phyloP scores from a whole-genome alignment of 1,139 yeast genomes.

The Scheffersomyces quercinus region DNA sequence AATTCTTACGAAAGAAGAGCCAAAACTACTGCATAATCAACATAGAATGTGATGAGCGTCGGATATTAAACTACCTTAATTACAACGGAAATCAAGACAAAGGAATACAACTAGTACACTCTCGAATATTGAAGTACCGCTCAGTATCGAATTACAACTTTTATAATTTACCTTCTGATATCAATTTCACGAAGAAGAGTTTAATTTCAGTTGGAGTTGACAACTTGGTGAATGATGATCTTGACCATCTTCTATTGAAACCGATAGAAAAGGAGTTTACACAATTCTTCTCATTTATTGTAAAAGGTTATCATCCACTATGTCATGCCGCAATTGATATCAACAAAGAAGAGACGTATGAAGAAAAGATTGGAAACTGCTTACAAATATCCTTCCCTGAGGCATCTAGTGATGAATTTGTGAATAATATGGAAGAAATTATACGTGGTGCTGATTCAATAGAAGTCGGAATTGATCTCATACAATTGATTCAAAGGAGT shows the following conservation, averaged over 20 bases:
- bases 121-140: slow-evolving; percentile 7
- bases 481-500: slow-evolving; percentile 6
- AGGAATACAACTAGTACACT: slow-evolving; percentile 9
- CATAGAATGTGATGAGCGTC: slow-evolving; percentile 14
- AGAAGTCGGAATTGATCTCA: slow-evolving; percentile 11
- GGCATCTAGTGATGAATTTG: neutral
- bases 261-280: slow-evolving; percentile 11
- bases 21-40: slow-evolving; percentile 10
- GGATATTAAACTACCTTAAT: slow-evolving; percentile 7
- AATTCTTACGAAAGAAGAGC: slow-evolving; percentile 5
- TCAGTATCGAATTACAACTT: slow-evolving; percentile 10
- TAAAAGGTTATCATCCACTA: slow-evolving; percentile 5
- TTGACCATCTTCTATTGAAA: slow-evolving; percentile 6
- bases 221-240: neutral
- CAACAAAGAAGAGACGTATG: neutral
- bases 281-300: slow-evolving; percentile 10
- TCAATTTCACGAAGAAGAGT: slow-evolving; percentile 3
- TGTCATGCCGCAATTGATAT: too few relatives aligned
- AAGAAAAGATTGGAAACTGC: slow-evolving; percentile 7
- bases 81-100: slow-evolving; percentile 9
- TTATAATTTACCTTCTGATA: slow-evolving; percentile 12
- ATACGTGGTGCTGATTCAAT: slow-evolving; percentile 13
- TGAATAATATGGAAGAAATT: slow-evolving; percentile 1
- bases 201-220: slow-evolving; percentile 7
- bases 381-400: slow-evolving; percentile 10